phyloP scores from a whole-genome alignment of 1,139 yeast genomes.

The Scheffersomyces insectosa region DNA sequence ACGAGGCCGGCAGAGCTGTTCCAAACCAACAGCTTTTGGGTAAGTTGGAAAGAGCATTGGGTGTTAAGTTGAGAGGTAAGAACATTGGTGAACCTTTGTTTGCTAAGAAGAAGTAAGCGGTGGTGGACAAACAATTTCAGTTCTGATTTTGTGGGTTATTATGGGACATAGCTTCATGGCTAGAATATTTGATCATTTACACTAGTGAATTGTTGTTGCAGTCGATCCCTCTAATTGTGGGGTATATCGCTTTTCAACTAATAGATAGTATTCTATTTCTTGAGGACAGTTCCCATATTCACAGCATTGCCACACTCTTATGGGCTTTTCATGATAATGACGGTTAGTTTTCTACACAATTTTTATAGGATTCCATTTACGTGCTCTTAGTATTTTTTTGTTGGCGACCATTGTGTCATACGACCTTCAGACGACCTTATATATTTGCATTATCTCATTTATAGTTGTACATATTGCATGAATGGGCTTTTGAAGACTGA shows the following conservation, averaged over 20 bases:
- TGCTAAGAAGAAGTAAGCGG: constrained; percentile 58
- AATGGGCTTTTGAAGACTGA: neutral
- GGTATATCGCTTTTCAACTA: too few species aligned
- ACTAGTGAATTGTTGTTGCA: too few species aligned
- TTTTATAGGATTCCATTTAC: neutral
- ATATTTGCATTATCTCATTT: neutral
- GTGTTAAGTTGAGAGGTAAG: constrained; percentile 94
- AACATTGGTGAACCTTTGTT: constrained; percentile 90
- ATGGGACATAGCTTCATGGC: too few species aligned
- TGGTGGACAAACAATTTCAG: neutral
- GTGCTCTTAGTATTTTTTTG: neutral
- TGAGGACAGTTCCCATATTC: too few species aligned
- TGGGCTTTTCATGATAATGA: constrained; percentile 1
- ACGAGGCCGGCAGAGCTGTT: constrained; percentile 94
- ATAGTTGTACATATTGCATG: constrained; percentile 1
- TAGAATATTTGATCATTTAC: too few species aligned
- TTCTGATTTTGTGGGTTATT: too few species aligned
- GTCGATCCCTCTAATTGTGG: too few species aligned
- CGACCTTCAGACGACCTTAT: too few species aligned
- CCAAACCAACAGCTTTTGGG: constrained; percentile 95
- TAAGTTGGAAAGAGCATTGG: constrained; percentile 91
- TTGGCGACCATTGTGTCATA: neutral
- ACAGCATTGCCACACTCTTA: too few species aligned
- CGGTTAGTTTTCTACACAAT: neutral
- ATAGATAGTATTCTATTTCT: too few species aligned